Conservation (phyloP, 306 rosid species). For the Corylus heterophylla region DNA sequence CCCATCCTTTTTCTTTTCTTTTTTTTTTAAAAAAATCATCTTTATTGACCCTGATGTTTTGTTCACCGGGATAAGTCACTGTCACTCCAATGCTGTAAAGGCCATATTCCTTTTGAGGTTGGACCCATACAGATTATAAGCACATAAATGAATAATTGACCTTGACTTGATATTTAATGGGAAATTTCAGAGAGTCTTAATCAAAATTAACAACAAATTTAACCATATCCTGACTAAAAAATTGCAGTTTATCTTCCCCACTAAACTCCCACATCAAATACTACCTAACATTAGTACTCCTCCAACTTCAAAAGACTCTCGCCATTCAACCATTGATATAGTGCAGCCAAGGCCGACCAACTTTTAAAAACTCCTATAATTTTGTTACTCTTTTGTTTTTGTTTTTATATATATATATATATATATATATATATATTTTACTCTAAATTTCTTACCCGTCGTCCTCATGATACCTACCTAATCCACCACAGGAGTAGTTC, state of each 20-base stretch:
- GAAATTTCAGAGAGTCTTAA: not conserved
- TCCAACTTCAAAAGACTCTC: not conserved
- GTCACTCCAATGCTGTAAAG: not conserved
- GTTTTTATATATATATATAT: too few species aligned
- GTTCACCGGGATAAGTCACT: too few species aligned
- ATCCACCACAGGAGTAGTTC: not conserved
- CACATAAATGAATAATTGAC: conserved; percentile 17
- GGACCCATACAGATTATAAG: not conserved
- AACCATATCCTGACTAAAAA: not conserved
- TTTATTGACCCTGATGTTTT: too few species aligned
- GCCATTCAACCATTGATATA: conserved; percentile 17
- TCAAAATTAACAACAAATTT: not conserved
- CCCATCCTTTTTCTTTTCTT: too few species aligned
- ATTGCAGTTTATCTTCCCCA: not conserved
- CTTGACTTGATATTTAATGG: conserved; percentile 22
- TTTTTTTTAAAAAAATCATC: too few species aligned
- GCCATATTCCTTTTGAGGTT: not conserved
- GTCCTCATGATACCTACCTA: not conserved
- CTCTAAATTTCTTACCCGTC: not conserved
- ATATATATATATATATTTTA: not conserved
- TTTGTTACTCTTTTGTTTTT: not conserved
- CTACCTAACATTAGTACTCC: conserved; percentile 3
- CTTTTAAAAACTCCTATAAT: not conserved
- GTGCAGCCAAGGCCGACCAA: not conserved
- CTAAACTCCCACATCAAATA: conserved; percentile 19